Evolutionary conservation across 306 rosid genomes (phyloP).

Genomic region (Glycine latifolia): DNA sequence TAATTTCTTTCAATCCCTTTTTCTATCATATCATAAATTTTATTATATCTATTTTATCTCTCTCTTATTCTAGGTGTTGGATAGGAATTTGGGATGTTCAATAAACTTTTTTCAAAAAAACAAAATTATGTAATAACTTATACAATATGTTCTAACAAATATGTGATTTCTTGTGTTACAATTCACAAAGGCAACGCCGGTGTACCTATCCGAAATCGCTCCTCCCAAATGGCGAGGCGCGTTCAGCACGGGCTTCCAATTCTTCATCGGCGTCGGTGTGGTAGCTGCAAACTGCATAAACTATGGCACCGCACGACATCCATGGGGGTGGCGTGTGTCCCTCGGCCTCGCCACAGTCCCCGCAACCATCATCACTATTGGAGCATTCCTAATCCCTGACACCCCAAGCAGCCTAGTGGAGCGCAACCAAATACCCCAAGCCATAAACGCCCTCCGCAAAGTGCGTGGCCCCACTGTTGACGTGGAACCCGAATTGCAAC

Average conservation of each 20-base stretch:
- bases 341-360: conserved; percentile 68
- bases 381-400: conserved; percentile 60
- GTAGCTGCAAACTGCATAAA: conserved; percentile 61
- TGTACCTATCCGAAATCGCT: conserved; percentile 78
- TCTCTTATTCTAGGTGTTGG: too few relatives aligned
- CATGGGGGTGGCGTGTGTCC: conserved; percentile 72
- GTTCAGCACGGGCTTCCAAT: conserved; percentile 72
- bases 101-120: too few relatives aligned
- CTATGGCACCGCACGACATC: conserved; percentile 52
- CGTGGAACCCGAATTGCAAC: conserved; percentile 56
- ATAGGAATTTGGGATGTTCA: too few relatives aligned
- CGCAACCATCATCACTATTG: conserved; percentile 55
- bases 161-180: too few relatives aligned
- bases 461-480: conserved; percentile 49
- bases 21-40: too few relatives aligned
- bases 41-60: too few relatives aligned
- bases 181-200: conserved; percentile 57
- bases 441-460: conserved; percentile 49
- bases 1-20: too few relatives aligned
- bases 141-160: too few relatives aligned
- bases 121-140: too few relatives aligned
- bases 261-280: conserved; percentile 67
- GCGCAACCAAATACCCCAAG: conserved; percentile 55
- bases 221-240: conserved; percentile 81
- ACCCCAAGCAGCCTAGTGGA: conserved; percentile 67